Conservation (phyloP, 2,329 filamentous ascomycete genomes). For the Scedosporium apiospermum region DNA sequence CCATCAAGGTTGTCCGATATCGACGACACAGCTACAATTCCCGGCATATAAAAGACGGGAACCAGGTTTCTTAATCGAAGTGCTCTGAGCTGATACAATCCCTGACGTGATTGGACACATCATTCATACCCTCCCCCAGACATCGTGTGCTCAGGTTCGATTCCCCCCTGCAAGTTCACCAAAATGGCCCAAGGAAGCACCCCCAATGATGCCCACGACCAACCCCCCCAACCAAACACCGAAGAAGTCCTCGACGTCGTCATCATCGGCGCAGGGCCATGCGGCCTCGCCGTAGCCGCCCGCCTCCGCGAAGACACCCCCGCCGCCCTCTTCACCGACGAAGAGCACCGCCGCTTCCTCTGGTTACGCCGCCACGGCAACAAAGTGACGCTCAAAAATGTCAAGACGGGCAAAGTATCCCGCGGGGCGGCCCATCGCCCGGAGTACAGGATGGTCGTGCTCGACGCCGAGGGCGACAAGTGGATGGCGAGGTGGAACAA, state of each 20-base stretch:
- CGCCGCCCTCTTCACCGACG: slow-evolving; percentile 72
- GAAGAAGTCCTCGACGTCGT: slow-evolving; percentile 51
- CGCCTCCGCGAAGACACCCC: slow-evolving; percentile 64
- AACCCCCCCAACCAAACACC: neutral
- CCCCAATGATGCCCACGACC: too few relatives aligned
- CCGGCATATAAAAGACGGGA: too few relatives aligned
- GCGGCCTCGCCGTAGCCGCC: slow-evolving; percentile 64
- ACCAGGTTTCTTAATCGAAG: too few relatives aligned
- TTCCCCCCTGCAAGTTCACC: too few relatives aligned
- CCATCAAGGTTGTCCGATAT: too few relatives aligned
- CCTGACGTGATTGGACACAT: too few relatives aligned
- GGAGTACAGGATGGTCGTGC: slow-evolving; percentile 44
- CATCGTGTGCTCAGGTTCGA: too few relatives aligned
- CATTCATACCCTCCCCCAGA: too few relatives aligned
- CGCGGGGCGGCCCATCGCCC: slow-evolving; percentile 11
- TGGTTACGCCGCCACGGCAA: slow-evolving; percentile 61
- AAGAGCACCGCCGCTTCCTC: slow-evolving; percentile 72
- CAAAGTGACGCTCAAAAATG: slow-evolving; percentile 46
- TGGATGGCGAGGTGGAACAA: slow-evolving; percentile 67
- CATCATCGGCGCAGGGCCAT: slow-evolving; percentile 66
- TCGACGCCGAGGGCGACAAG: slow-evolving; percentile 52
- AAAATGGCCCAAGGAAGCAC: too few relatives aligned
- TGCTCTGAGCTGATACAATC: too few relatives aligned
- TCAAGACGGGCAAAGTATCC: slow-evolving; percentile 23
- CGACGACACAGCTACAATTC: too few relatives aligned